A percentile compares a stretch with the other conserved stretches of the same genome.
phyloP scores from a whole-genome alignment of 345 rosid species.

The Anastatica hierochuntica region DNA sequence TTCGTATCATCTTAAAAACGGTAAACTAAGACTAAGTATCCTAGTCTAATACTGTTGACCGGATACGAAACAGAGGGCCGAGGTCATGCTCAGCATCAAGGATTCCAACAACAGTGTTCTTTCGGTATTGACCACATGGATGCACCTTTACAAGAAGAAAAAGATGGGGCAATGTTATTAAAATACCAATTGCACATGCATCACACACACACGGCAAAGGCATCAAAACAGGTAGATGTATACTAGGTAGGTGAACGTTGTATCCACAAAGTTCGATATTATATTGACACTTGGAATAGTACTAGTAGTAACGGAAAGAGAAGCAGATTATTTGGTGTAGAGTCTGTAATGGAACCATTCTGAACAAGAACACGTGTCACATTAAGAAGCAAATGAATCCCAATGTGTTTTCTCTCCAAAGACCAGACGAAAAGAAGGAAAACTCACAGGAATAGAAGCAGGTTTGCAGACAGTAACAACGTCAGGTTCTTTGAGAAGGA shows the following conservation, averaged over 20 bases:
- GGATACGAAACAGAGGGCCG: constrained; percentile 87
- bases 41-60: not conserved
- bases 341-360: too few species aligned
- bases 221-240: not conserved
- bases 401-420: not conserved
- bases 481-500: constrained; percentile 61
- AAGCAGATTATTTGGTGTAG: not conserved
- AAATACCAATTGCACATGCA: not conserved
- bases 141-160: constrained; percentile 47
- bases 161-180: not conserved
- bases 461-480: constrained; percentile 84
- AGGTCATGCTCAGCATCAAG: constrained; percentile 82
- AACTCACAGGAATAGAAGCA: constrained; percentile 77
- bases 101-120: constrained; percentile 92
- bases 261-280: too few species aligned
- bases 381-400: too few species aligned
- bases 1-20: not conserved
- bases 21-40: not conserved
- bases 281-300: too few species aligned
- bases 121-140: constrained; percentile 94
- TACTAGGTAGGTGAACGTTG: too few species aligned
- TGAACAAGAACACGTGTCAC: not conserved
- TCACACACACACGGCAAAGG: not conserved
- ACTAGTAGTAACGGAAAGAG: not conserved
- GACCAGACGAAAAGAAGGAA: not conserved